phyloP scores from a whole-genome alignment of 2,329 filamentous ascomycete species.

The Chrysoporthe cubensis region DNA sequence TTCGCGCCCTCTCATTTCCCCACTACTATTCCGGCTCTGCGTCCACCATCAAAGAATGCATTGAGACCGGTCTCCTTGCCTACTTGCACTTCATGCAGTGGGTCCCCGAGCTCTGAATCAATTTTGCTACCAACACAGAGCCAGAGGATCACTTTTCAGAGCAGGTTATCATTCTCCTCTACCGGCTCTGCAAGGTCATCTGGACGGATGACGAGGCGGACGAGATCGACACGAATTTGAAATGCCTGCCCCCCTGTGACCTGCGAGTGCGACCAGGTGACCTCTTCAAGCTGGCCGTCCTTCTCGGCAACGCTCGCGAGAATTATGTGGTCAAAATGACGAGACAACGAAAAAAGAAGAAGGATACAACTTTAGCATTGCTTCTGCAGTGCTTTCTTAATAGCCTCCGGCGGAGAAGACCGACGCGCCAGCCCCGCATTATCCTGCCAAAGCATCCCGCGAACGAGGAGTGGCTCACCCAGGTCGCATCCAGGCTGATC shows the following conservation, averaged over 20 bases:
- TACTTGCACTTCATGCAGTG: background rate
- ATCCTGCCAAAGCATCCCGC: background rate
- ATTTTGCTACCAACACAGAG: background rate
- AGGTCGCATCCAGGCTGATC: background rate
- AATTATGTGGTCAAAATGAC: too few species aligned
- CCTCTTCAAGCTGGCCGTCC: background rate
- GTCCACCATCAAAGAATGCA: background rate
- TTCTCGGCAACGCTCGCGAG: background rate
- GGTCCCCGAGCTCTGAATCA: background rate
- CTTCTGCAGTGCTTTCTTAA: background rate
- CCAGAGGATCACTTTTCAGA: background rate
- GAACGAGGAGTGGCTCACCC: background rate
- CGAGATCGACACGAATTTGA: too few species aligned
- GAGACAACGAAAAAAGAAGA: too few species aligned
- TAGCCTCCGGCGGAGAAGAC: background rate
- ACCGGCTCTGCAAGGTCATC: background rate
- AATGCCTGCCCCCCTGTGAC: background rate
- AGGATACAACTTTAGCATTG: background rate
- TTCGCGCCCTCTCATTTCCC: background rate
- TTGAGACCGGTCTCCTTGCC: background rate
- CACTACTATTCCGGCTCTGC: background rate
- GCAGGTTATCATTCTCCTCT: background rate
- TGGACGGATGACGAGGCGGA: too few species aligned
- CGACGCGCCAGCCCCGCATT: background rate
- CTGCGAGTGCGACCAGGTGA: background rate